Percentiles rank a stretch among this genome's conserved stretches.
These are phyloP conservation scores for Populus simonii DNA, from an alignment of 345 rosid genomes.

Conservation along the genomic window DNA sequence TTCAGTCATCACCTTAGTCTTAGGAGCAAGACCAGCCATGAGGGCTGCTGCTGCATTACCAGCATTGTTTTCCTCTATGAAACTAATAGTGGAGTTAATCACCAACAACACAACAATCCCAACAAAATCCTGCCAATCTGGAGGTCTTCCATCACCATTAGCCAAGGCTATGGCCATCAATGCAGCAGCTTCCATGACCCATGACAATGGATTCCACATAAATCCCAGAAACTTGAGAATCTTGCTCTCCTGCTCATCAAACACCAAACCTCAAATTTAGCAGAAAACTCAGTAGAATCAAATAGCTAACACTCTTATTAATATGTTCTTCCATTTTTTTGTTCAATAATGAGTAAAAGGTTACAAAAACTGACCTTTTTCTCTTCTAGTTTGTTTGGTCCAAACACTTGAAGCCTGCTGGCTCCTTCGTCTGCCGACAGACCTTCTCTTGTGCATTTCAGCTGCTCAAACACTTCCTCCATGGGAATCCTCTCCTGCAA, in stretches of 20 bases:
- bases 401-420: constrained; percentile 66
- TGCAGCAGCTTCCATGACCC: constrained; percentile 99
- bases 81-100: constrained; percentile 92
- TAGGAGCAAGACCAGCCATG: constrained; percentile 95
- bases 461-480: constrained; percentile 63
- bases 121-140: constrained; percentile 93
- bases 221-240: constrained; percentile 80
- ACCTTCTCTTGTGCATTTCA: constrained; percentile 35
- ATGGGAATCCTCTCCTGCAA: constrained; percentile 66
- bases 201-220: constrained; percentile 97
- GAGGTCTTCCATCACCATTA: constrained; percentile 71
- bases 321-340: neutral
- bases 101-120: constrained; percentile 66
- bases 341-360: neutral
- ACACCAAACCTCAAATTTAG: neutral
- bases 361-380: constrained; percentile 50
- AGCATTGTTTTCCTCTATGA: constrained; percentile 87
- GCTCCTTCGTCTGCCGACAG: constrained; percentile 66
- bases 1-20: constrained; percentile 59
- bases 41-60: constrained; percentile 95
- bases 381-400: constrained; percentile 92
- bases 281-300: neutral
- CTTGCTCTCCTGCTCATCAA: constrained; percentile 67
- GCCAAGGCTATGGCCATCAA: constrained; percentile 81
- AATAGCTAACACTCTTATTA: neutral